These are phyloP conservation scores for Ilyonectria mors-panacis DNA, from an alignment of 2,329 filamentous ascomycete genomes.

Conservation along the genomic window DNA sequence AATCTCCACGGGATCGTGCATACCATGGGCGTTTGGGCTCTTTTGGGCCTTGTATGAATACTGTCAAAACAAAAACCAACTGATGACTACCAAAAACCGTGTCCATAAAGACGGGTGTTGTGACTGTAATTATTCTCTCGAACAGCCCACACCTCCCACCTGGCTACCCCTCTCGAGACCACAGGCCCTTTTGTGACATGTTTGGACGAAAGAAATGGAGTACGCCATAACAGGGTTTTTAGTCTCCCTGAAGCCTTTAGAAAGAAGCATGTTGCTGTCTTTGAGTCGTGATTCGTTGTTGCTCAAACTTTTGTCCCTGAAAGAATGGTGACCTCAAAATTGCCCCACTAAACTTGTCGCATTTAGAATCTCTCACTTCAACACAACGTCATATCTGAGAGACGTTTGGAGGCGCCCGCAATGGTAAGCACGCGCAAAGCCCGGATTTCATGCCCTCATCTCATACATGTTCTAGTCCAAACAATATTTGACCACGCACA, in stretches of 20 bases:
- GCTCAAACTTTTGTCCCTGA: slow-evolving; percentile 1
- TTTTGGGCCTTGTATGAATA: slow-evolving; percentile 50
- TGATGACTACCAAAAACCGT: slow-evolving; percentile 12
- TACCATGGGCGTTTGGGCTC: slow-evolving; percentile 54
- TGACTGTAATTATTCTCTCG: not conserved
- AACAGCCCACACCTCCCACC: not conserved
- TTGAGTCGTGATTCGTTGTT: not conserved
- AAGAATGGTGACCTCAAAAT: slow-evolving; percentile 16
- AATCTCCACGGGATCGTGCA: slow-evolving; percentile 51
- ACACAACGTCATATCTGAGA: slow-evolving; percentile 45
- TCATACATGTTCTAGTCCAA: slow-evolving; percentile 78
- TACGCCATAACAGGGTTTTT: not conserved
- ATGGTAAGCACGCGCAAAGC: slow-evolving; percentile 46
- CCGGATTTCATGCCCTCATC: slow-evolving; percentile 5
- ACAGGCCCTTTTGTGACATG: not conserved
- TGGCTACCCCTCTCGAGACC: not conserved
- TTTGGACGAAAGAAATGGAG: not conserved
- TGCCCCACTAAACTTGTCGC: slow-evolving; percentile 27
- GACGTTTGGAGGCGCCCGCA: slow-evolving; percentile 21
- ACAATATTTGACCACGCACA: slow-evolving; percentile 96
- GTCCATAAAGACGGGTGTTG: not conserved
- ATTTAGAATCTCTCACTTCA: slow-evolving; percentile 40
- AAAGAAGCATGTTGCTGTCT: not conserved
- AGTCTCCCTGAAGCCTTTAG: too few relatives aligned
- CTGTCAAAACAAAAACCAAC: slow-evolving; percentile 34